A percentile compares a stretch with the other conserved stretches of the same genome.
phyloP scores from a whole-genome alignment of 1,139 yeast species.

The Blastobotrys malaysiensis region DNA sequence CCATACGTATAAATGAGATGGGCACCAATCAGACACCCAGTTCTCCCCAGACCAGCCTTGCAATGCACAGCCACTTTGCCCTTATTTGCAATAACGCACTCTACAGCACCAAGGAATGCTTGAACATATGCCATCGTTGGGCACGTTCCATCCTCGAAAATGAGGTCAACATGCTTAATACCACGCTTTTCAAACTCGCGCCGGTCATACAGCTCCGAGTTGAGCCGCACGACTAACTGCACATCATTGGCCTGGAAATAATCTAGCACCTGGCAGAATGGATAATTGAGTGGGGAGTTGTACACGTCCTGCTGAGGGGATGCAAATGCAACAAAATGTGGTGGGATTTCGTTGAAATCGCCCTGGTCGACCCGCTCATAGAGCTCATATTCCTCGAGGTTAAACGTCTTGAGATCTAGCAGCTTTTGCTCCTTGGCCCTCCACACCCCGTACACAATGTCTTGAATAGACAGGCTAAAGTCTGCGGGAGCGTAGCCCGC shows the following conservation, averaged over 20 bases:
- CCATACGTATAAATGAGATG: constrained; percentile 94
- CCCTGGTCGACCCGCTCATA: constrained; percentile 97
- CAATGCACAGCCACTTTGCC: constrained; percentile 97
- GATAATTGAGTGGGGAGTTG: constrained; percentile 28
- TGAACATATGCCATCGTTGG: constrained; percentile 92
- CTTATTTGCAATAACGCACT: constrained; percentile 72
- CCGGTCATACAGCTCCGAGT: constrained; percentile 84
- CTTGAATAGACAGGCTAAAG: constrained; percentile 88
- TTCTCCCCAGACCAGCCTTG: constrained; percentile 96
- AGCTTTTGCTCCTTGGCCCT: constrained; percentile 93
- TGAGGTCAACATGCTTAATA: constrained; percentile 87
- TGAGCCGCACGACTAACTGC: constrained; percentile 82
- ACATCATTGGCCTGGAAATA: constrained; percentile 71
- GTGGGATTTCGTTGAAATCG: constrained; percentile 85
- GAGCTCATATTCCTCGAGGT: constrained; percentile 85
- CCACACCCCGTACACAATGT: constrained; percentile 94
- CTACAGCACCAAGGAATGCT: constrained; percentile 91
- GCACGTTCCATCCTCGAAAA: constrained; percentile 97
- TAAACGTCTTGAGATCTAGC: constrained; percentile 81
- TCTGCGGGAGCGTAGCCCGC: constrained; percentile 97
- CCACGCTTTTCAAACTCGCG: constrained; percentile 76
- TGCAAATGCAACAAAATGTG: constrained; percentile 95
- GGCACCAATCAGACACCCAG: constrained; percentile 97
- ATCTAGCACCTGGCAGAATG: constrained; percentile 69
- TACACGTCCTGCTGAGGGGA: constrained; percentile 76